Evolutionary conservation across 768 basidiomycete species (phyloP).

Genomic region (Suillus subaureus): DNA sequence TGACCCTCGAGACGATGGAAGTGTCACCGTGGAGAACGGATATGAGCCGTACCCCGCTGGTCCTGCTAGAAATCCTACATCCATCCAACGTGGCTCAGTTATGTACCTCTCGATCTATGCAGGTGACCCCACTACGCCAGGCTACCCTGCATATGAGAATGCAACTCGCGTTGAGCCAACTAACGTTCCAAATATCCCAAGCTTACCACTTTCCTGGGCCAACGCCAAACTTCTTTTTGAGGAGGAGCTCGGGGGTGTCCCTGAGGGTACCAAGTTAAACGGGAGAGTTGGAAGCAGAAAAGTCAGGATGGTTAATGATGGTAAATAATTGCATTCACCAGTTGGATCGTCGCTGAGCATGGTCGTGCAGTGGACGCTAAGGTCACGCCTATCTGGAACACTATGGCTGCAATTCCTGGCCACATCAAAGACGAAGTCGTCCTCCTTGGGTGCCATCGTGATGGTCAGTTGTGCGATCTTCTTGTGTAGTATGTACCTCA

Average conservation of each 20-base stretch:
- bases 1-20: slow-evolving; percentile 86
- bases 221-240: slow-evolving; percentile 74
- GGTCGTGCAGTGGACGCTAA: slow-evolving; percentile 61
- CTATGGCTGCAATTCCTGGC: slow-evolving; percentile 82
- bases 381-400: slow-evolving; percentile 91
- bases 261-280: slow-evolving; percentile 43
- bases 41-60: slow-evolving; percentile 75
- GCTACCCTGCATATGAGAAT: slow-evolving; percentile 83
- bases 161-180: slow-evolving; percentile 60
- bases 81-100: slow-evolving; percentile 86
- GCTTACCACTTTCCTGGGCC: slow-evolving; percentile 87
- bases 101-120: slow-evolving; percentile 68
- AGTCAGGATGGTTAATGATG: slow-evolving; percentile 58
- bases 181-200: slow-evolving; percentile 77
- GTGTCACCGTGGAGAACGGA: slow-evolving; percentile 73
- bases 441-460: slow-evolving; percentile 85
- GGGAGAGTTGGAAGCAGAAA: slow-evolving; percentile 51
- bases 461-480: slow-evolving; percentile 51
- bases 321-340: slow-evolving; percentile 29
- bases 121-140: slow-evolving; percentile 86
- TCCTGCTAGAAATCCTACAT: slow-evolving; percentile 83
- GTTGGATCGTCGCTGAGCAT: neutral
- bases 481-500: slow-evolving; percentile 4
- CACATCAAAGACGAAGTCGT: slow-evolving; percentile 84
- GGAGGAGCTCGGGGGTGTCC: slow-evolving; percentile 49